A percentile compares a stretch with the other conserved stretches of the same genome.
Evolutionary conservation across 2,329 filamentous ascomycete genomes (phyloP).

Genomic region (Orbilia brochopaga): DNA sequence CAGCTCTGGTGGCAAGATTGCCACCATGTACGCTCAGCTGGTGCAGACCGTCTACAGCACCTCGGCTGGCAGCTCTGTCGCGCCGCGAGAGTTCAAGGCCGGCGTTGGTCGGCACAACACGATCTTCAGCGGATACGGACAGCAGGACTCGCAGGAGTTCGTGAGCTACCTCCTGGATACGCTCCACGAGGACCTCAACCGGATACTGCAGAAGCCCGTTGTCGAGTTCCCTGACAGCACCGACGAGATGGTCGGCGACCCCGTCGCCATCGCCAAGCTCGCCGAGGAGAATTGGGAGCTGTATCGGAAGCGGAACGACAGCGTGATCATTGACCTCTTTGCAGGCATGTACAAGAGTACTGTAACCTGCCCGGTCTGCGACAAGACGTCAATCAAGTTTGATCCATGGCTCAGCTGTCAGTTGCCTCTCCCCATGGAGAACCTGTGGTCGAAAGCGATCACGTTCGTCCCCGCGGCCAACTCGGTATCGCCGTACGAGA

Average conservation of each 20-base stretch:
- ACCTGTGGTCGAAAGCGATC: slow-evolving; percentile 75
- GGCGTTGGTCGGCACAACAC: slow-evolving; percentile 80
- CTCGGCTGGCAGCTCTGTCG: slow-evolving; percentile 69
- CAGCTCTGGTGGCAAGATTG: slow-evolving; percentile 82
- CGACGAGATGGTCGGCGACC: slow-evolving; percentile 89
- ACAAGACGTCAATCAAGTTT: slow-evolving; percentile 97
- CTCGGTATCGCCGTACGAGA: slow-evolving; percentile 60
- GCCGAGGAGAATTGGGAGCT: slow-evolving; percentile 90
- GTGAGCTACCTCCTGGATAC: slow-evolving; percentile 92
- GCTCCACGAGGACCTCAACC: slow-evolving; percentile 91
- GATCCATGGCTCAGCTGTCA: slow-evolving; percentile 97
- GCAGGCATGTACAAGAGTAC: slow-evolving; percentile 99
- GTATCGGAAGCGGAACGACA: slow-evolving; percentile 89
- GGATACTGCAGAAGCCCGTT: slow-evolving; percentile 93
- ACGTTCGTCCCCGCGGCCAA: slow-evolving; percentile 79
- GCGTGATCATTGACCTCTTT: slow-evolving; percentile 92
- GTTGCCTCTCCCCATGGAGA: slow-evolving; percentile 84
- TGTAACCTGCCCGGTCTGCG: slow-evolving; percentile 84
- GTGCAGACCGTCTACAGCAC: slow-evolving; percentile 79
- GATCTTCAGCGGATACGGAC: slow-evolving; percentile 89
- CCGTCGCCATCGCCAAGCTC: slow-evolving; percentile 78
- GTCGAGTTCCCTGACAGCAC: slow-evolving; percentile 97
- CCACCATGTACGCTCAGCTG: slow-evolving; percentile 79
- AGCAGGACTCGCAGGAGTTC: slow-evolving; percentile 98
- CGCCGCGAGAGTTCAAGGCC: slow-evolving; percentile 80